A percentile compares a stretch with the other conserved stretches of the same genome.
Evolutionary conservation across 1,284 basidiomycete species (phyloP).

Genomic region (Boletus albobrunnescens): DNA sequence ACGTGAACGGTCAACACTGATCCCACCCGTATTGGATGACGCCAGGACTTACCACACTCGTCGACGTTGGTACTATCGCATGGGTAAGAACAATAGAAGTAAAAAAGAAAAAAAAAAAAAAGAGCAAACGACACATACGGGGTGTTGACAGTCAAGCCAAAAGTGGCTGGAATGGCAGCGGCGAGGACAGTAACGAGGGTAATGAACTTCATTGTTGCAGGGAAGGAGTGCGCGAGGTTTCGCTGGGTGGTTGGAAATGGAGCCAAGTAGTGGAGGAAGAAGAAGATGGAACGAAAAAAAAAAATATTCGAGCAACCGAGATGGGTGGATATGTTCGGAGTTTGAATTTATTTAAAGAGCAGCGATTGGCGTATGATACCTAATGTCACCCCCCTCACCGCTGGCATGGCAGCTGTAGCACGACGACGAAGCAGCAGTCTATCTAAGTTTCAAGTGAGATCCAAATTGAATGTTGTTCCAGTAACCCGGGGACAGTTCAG

Average conservation of each 20-base stretch:
- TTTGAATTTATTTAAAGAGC: constrained; percentile 22
- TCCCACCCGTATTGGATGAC: background rate
- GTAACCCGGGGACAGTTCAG: background rate
- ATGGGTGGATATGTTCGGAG: constrained; percentile 23
- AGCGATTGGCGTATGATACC: constrained; percentile 5
- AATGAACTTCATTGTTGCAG: constrained; percentile 50
- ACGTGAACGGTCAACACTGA: background rate
- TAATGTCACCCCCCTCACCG: no score
- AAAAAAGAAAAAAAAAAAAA: no score
- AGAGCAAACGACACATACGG: constrained; percentile 48
- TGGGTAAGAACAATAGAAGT: background rate
- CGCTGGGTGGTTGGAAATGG: constrained; percentile 1
- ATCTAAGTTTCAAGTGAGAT: no score
- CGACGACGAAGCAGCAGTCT: no score
- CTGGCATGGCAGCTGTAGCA: no score
- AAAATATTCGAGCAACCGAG: background rate
- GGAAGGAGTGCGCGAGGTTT: constrained; percentile 23
- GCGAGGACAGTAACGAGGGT: constrained; percentile 42
- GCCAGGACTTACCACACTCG: constrained; percentile 49
- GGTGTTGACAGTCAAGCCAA: constrained; percentile 62
- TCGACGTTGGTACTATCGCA: constrained; percentile 39
- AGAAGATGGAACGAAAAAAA: background rate
- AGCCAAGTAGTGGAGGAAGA: constrained; percentile 6
- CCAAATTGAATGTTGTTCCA: no score
- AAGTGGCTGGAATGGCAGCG: constrained; percentile 42